Conservation (phyloP, 768 basidiomycete species). For the Suillus cothurnatus region DNA sequence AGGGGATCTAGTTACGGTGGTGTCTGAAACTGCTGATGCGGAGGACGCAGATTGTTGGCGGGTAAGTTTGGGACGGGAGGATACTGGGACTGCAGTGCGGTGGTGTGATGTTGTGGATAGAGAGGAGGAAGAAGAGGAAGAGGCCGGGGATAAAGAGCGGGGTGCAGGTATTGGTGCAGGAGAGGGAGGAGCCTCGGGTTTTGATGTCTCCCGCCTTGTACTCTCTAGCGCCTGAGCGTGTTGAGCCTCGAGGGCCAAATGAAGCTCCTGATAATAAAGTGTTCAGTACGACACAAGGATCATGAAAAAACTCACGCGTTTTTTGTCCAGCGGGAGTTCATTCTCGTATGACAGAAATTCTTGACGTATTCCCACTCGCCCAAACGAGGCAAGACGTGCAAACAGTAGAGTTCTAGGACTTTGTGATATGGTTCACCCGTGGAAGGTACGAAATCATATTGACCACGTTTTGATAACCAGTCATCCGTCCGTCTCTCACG, state of each 20-base stretch:
- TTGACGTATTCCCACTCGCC: slow-evolving; percentile 80
- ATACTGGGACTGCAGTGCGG: slow-evolving; percentile 65
- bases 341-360: slow-evolving; percentile 77
- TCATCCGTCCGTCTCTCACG: slow-evolving; percentile 76
- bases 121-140: slow-evolving; percentile 71
- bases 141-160: slow-evolving; percentile 47
- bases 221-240: slow-evolving; percentile 34
- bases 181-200: slow-evolving; percentile 19
- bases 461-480: slow-evolving; percentile 68
- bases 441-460: slow-evolving; percentile 30
- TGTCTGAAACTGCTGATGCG: slow-evolving; percentile 26
- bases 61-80: slow-evolving; percentile 15
- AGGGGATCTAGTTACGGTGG: slow-evolving; percentile 26
- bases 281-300: slow-evolving; percentile 18
- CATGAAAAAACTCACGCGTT: slow-evolving; percentile 58
- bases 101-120: slow-evolving; percentile 71
- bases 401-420: slow-evolving; percentile 74
- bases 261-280: slow-evolving; percentile 33
- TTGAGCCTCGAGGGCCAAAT: slow-evolving; percentile 33
- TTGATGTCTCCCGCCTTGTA: slow-evolving; percentile 9
- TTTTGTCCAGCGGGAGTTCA: slow-evolving; percentile 54
- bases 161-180: slow-evolving; percentile 27
- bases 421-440: slow-evolving; percentile 67
- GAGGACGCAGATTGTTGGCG: slow-evolving; percentile 24
- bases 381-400: slow-evolving; percentile 70